phyloP scores from a whole-genome alignment of 148 eudicot species.

The Chenopodium formosanum region DNA sequence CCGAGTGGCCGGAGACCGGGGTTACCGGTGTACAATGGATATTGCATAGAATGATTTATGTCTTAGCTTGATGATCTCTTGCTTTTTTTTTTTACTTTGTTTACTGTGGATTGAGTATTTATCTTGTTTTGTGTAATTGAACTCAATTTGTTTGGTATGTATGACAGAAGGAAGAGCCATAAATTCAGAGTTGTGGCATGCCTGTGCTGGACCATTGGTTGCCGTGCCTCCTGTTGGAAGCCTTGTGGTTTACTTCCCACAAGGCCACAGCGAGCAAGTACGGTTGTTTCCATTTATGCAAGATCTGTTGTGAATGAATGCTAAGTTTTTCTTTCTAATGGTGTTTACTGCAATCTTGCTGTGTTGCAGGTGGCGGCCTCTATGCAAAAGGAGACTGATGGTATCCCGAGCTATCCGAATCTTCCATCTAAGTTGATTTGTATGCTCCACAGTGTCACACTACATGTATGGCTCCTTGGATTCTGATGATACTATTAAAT shows the following conservation, averaged over 20 bases:
- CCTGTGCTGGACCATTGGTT: constrained; percentile 96
- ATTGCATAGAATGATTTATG: neutral
- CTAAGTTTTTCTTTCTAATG: constrained; percentile 17
- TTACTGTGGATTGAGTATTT: neutral
- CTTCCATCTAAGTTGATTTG: constrained; percentile 97
- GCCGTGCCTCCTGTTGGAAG: constrained; percentile 93
- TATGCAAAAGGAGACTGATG: constrained; percentile 85
- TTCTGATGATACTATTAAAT: neutral
- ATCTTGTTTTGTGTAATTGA: neutral
- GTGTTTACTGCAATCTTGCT: constrained; percentile 15
- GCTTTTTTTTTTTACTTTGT: neutral
- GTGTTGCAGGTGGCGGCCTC: constrained; percentile 82
- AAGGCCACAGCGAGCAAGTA: constrained; percentile 99
- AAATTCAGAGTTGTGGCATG: constrained; percentile 97
- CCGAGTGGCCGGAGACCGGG: neutral
- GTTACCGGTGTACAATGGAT: too few species aligned
- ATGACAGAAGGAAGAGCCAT: constrained; percentile 63
- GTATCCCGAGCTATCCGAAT: constrained; percentile 90
- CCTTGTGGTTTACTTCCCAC: constrained; percentile 95
- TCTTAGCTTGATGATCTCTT: neutral
- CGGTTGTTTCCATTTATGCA: constrained; percentile 21
- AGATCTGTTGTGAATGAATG: neutral
- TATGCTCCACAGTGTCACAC: constrained; percentile 86
- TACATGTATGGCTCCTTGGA: constrained; percentile 60
- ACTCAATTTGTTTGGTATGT: constrained; percentile 8